Evolutionary conservation across 345 rosid genomes (phyloP), one percentile per base, ranked within the genome.

Genomic region (Isatis tinctoria): DNA sequence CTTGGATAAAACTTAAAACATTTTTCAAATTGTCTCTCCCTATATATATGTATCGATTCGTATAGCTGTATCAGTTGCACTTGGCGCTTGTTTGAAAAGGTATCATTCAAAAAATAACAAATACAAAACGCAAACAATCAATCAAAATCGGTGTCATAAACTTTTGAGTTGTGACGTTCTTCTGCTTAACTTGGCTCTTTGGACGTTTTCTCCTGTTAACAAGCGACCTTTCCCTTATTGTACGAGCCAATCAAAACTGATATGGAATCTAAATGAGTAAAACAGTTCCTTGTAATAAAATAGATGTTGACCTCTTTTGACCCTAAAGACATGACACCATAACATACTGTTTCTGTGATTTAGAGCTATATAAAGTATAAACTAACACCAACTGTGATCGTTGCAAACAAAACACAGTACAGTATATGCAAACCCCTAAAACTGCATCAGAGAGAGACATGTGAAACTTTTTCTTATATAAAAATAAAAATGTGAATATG

Each of bases 401-500:
- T 20, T 57, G 58, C 26, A 70, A 43, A 60, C 28, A 47, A 22
- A 53, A 53, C 20, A 60, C 17, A 45, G 74, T 10, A 24, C 4
- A 39, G 14, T 45, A 45, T 11, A 68, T 60, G 67, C 57, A 70
- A 73, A 5, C 37, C 48, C 49, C 57, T 27, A 8, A 51, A 11
- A 74, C 51, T 36, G 66, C 60, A 58, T 9, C 16, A 13, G 54
- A 4, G n/a, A 14, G 16, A 47, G 60, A 67, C 67, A 60, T 49
- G 61, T 67, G 62, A 68, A 74, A 67, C 61, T 30, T 39, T 60
- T 48, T 44, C 24, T 56, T 28, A 74, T 74, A 59, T 59, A 67
- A 74, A 74, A 37, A 58, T 59, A 67, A 67, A 64, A 67, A 67
- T 74, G 78, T 74, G 67, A 74, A 66, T 57, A 74, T 58, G 60